Percentiles rank a stretch among this genome's conserved stretches.
phyloP scores from a whole-genome alignment of 495 filamentous ascomycete species.

The Cladorrhinum samala region DNA sequence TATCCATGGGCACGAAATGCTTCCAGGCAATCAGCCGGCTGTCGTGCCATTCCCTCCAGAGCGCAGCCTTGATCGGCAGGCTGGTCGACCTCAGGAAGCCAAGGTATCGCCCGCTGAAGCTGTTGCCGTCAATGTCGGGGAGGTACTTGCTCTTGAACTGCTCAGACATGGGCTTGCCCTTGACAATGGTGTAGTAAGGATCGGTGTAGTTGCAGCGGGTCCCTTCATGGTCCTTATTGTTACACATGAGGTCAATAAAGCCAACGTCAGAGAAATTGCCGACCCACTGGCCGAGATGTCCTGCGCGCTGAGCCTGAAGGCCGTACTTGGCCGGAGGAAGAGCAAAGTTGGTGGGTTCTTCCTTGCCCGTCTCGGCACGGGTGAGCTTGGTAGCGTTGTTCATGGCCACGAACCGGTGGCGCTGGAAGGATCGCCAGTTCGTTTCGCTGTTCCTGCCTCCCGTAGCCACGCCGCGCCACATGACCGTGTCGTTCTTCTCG shows the following conservation, averaged over 20 bases:
- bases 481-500: slow-evolving; percentile 46
- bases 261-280: slow-evolving; percentile 30
- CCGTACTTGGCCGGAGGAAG: slow-evolving; percentile 35
- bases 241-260: slow-evolving; percentile 42
- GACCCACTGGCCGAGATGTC: slow-evolving; percentile 32
- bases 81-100: slow-evolving; percentile 60
- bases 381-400: slow-evolving; percentile 56
- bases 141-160: slow-evolving; percentile 59
- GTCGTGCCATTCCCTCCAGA: slow-evolving; percentile 75
- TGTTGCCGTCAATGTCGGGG: slow-evolving; percentile 67
- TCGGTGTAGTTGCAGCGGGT: slow-evolving; percentile 44
- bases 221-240: slow-evolving; percentile 4
- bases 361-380: slow-evolving; percentile 28
- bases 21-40: slow-evolving; percentile 62
- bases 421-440: slow-evolving; percentile 67
- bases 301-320: slow-evolving; percentile 14
- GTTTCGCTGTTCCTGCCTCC: slow-evolving; percentile 56
- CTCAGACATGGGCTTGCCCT: slow-evolving; percentile 39
- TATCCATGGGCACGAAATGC: slow-evolving; percentile 84
- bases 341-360: slow-evolving; percentile 29
- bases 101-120: slow-evolving; percentile 64
- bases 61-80: slow-evolving; percentile 63
- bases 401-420: slow-evolving; percentile 67
- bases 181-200: slow-evolving; percentile 35
- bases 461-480: slow-evolving; percentile 68